Evolutionary conservation across 2,329 filamentous ascomycete genomes (phyloP), one percentile per base, ranked within the genome.

Genomic region (Fusarium xylarioides): DNA sequence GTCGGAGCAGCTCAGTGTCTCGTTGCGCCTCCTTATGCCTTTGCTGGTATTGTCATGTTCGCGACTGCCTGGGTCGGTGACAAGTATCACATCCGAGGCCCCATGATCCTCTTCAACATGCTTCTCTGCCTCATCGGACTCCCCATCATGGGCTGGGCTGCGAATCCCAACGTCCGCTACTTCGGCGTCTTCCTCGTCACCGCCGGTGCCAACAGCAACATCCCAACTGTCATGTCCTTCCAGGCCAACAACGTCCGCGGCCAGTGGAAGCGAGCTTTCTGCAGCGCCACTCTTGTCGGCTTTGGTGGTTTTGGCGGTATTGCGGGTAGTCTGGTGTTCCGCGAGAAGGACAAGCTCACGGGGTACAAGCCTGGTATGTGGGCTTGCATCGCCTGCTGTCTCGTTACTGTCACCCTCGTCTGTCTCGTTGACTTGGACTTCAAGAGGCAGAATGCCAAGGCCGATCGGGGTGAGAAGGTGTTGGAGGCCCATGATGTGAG

Each of bases 241-340:
- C 93, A 95, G 83, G 93, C 93, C 46, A 96, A 95, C 83, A 97
- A 97, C 82, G 92, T 97, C 78, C 91, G 93, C 59, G 94, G 93
- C 0, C 93, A 96, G 83, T 97, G 93, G 93, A 97, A 95, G 84
- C 90, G 94, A 53, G 93, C 93, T 2, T 91, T 96, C 74, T 91
- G 90, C 80, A 93, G 90, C 66, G 92, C 93, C 5, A 92, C 91
- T 0, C 87, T 95, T 5, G 92, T 96, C 7, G 92, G 91, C 3
- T 90, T 93, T 55, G 93, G 93, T 12, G 93, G 92, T 5, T 85
- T 97, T 32, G 94, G 94, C 42, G 93, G 94, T 38, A 96, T 96
- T 71, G 89, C 89, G 2, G 93, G 93, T 32, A 90, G 89, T 74
- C 84, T 94, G 63, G 91, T 95, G 16, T 96, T 95, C 82, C 86